Evolutionary conservation across 2,329 filamentous ascomycete genomes (phyloP).

Genomic region (Claviceps sorghi): DNA sequence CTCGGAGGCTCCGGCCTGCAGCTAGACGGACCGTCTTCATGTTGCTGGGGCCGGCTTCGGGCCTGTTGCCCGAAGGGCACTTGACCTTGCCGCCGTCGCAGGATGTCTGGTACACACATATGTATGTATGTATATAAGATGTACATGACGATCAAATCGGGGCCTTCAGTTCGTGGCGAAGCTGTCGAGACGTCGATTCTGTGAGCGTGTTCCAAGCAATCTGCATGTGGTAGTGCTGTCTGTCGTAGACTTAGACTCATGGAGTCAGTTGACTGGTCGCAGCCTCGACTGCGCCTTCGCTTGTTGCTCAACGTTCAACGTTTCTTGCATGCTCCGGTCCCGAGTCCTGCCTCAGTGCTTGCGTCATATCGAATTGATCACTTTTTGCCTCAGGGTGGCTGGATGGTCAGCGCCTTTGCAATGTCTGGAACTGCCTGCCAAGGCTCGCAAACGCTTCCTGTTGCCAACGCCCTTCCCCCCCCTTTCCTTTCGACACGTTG

Average conservation of each 20-base stretch:
- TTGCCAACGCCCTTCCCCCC: too few species aligned
- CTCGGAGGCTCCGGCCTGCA: neutral
- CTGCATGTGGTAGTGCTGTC: too few species aligned
- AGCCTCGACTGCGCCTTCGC: neutral
- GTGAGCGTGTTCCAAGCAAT: neutral
- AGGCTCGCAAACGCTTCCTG: neutral
- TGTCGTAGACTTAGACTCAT: too few species aligned
- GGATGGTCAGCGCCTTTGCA: neutral
- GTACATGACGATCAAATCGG: neutral
- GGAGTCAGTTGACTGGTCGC: neutral
- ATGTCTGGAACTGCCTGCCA: neutral
- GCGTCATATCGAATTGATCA: neutral
- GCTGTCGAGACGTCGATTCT: neutral
- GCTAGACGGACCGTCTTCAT: neutral
- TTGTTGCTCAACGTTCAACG: neutral
- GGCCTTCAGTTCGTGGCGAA: neutral
- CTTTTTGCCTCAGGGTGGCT: neutral
- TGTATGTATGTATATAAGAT: neutral
- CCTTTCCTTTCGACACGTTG: too few species aligned
- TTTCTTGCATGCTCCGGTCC: neutral
- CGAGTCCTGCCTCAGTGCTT: neutral
- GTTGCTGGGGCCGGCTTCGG: neutral
- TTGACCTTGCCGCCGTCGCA: neutral
- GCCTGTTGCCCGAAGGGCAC: neutral
- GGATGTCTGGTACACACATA: neutral